A percentile compares a stretch with the other conserved stretches of the same genome.
These are phyloP conservation scores for Biscogniauxia marginata DNA, from an alignment of 2,329 filamentous ascomycete genomes.

Conservation along the genomic window DNA sequence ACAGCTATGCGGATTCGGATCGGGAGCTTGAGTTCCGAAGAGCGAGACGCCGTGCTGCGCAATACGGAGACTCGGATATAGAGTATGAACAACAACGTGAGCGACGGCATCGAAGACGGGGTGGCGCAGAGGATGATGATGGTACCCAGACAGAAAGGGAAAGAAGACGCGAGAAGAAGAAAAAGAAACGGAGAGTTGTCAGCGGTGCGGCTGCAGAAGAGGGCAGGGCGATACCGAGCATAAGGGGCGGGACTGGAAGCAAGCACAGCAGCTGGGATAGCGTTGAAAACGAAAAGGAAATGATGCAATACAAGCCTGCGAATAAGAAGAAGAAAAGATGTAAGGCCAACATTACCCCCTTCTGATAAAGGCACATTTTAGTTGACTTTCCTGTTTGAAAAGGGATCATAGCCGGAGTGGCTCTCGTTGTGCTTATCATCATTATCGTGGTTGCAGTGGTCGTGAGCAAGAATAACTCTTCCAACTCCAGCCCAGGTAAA, in stretches of 20 bases:
- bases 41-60: constrained; percentile 18
- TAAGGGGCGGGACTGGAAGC: constrained; percentile 42
- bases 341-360: constrained; percentile 39
- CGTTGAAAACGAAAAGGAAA: constrained; percentile 47
- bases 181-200: constrained; percentile 59
- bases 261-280: constrained; percentile 47
- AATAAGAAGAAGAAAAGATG: constrained; percentile 61
- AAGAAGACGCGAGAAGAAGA: constrained; percentile 38
- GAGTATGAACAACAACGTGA: constrained; percentile 23
- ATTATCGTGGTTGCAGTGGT: constrained; percentile 67
- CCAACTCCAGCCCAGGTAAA: constrained; percentile 33
- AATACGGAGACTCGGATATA: constrained; percentile 22
- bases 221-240: constrained; percentile 45
- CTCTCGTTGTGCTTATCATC: constrained; percentile 59
- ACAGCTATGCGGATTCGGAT: constrained; percentile 18
- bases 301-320: constrained; percentile 42
- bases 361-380: background rate
- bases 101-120: constrained; percentile 15
- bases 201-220: constrained; percentile 71
- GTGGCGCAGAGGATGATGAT: constrained; percentile 20
- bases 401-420: constrained; percentile 57
- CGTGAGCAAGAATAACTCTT: constrained; percentile 61
- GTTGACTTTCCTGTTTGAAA: constrained; percentile 24
- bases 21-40: constrained; percentile 20
- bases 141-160: constrained; percentile 15